phyloP scores from a whole-genome alignment of 441 rosid species.

The Erodium moschatum region DNA sequence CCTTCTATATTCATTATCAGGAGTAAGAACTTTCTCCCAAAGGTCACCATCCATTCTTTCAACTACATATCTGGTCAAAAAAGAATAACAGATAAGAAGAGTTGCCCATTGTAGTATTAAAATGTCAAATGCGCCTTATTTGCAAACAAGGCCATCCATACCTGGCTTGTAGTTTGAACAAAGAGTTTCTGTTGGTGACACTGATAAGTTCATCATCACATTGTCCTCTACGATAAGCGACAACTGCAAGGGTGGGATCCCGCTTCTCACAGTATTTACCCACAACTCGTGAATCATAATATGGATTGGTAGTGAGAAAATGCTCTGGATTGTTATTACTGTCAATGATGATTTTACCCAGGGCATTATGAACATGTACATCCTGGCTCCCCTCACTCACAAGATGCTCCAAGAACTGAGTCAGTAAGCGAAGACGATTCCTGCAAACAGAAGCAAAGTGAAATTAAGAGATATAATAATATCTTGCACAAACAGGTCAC shows the following conservation, averaged over 20 bases:
- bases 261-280: conserved; percentile 99
- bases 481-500: neutral
- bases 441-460: conserved; percentile 34
- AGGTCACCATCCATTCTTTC: conserved; percentile 72
- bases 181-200: conserved; percentile 93
- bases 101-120: conserved; percentile 56
- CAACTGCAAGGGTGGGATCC: conserved; percentile 98
- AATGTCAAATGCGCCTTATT: no score
- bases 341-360: conserved; percentile 98
- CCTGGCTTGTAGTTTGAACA: conserved; percentile 99
- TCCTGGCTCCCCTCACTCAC: conserved; percentile 99
- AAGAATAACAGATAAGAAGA: conserved; percentile 60
- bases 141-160: conserved; percentile 10
- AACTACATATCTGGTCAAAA: conserved; percentile 84
- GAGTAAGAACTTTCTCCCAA: conserved; percentile 30
- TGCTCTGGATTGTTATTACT: conserved; percentile 99
- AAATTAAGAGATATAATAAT: neutral
- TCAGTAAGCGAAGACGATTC: conserved; percentile 95
- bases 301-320: conserved; percentile 96
- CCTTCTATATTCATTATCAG: conserved; percentile 87
- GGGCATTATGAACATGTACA: conserved; percentile 96
- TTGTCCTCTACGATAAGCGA: conserved; percentile 95
- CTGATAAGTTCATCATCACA: conserved; percentile 94
- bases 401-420: conserved; percentile 99
- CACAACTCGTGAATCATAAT: conserved; percentile 93